Base-by-base conservation (phyloP, 352 stramenopile genomes). In the Plasmopara halstedii region DNA sequence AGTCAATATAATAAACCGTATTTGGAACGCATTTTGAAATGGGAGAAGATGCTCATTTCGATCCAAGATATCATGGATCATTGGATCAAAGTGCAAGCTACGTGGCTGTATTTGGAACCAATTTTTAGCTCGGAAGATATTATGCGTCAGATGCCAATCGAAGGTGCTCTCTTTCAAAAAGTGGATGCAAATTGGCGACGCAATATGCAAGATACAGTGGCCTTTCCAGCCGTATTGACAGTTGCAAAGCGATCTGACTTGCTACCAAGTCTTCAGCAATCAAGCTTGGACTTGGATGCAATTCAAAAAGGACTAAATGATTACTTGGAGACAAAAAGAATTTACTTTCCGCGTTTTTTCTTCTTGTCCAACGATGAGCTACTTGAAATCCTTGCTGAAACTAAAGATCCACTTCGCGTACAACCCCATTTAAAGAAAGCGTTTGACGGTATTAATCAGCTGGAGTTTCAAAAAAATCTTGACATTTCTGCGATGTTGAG, bases 91-190 rank as follows among this genome's bases (percentile, higher is more conserved):
- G 85, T 97, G 15, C 88, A 97, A 56, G 70, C 85, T 11, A 96
- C 88, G 23, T 97, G 88, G 88, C 48, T 97, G 19, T 97, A 97
- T 55, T 66, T 97, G 21, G 88, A 97, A 48, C 88, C 88, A 6
- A 97, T 97, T 39, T 97, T 97, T 54, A 89, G 71, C 35, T 95
- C 79, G 10, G 86, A 96, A 23, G 88, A 97, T 61, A 96, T 96
- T 56, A 95, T 95, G 83, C 71, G 83, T 8, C 87, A 96, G 44
- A 95, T 96, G 84, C 87, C 87, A 2, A 88, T 64, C 0, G 87
- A 96, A 69, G 83, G 84, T 13, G 67, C 73, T 15, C 63, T 92
- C 7, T 96, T 95, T 46, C 77, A 78, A 23, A 87, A 85, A 40
- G 88, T 97, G 9, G 83, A 97, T 42, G 65, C 69, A 0, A 95